Evolutionary conservation across 305 asterid genomes (phyloP).

Genomic region (Fraxinus floribunda): DNA sequence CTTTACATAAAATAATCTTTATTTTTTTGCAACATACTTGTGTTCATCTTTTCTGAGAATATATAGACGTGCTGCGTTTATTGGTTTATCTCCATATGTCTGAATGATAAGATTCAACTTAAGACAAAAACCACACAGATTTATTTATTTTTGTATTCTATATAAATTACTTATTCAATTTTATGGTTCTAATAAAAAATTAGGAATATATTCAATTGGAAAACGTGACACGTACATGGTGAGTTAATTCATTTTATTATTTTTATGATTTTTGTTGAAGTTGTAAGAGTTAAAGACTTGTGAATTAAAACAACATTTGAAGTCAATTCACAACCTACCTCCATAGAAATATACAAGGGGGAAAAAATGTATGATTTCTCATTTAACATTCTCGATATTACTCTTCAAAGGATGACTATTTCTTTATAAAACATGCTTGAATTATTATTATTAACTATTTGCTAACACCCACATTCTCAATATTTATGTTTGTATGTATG

Average conservation of each 20-base stretch:
- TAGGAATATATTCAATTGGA: background rate
- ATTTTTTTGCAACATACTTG: slow-evolving; percentile 8
- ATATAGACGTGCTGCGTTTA: slow-evolving; percentile 10
- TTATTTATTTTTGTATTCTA: too few species aligned
- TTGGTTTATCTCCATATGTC: too few species aligned
- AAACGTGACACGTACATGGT: background rate
- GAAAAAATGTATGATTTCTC: background rate
- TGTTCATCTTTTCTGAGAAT: slow-evolving; percentile 27
- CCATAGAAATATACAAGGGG: background rate
- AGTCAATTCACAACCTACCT: background rate
- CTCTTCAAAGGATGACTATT: too few species aligned
- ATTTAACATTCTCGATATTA: too few species aligned
- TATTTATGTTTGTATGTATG: too few species aligned
- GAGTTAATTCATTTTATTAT: background rate
- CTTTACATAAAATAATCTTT: too few species aligned
- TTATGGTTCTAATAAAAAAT: background rate
- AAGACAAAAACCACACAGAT: too few species aligned
- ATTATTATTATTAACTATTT: too few species aligned
- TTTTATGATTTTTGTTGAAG: background rate
- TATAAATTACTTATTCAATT: background rate
- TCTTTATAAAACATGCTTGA: too few species aligned
- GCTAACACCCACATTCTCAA: too few species aligned
- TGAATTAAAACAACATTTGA: background rate
- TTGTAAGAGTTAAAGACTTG: background rate
- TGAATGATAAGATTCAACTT: too few species aligned